These are phyloP conservation scores for Ophiostoma himal-ulmi DNA, from an alignment of 2,329 filamentous ascomycete genomes.

Conservation along the genomic window DNA sequence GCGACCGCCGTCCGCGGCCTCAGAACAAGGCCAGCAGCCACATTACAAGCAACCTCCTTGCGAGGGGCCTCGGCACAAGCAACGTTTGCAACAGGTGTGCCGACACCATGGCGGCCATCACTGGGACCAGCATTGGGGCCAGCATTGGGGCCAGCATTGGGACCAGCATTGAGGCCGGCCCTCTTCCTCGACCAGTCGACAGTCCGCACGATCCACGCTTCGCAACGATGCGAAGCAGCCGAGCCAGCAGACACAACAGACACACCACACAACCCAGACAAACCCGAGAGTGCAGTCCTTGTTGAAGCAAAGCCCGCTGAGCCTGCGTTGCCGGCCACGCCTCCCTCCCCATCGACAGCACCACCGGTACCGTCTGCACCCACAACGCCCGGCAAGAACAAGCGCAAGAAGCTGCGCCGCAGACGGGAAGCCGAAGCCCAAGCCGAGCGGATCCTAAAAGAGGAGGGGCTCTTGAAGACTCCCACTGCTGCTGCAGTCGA, in stretches of 20 bases:
- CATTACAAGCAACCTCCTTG: not conserved
- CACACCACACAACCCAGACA: not conserved
- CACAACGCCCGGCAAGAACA: conserved; percentile 23
- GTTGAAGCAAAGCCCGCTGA: not conserved
- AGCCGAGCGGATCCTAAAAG: conserved; percentile 3
- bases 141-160: not conserved
- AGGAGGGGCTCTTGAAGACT: not conserved
- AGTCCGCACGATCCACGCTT: not conserved
- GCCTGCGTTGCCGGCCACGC: not conserved
- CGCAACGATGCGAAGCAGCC: not conserved
- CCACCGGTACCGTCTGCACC: not conserved
- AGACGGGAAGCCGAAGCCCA: conserved; percentile 14
- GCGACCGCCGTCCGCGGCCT: not conserved
- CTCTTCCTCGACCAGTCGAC: not conserved
- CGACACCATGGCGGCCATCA: not conserved
- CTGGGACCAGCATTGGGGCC: not conserved
- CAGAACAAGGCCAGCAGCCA: not conserved
- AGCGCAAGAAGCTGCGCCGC: conserved; percentile 21
- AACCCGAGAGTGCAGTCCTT: too few relatives aligned
- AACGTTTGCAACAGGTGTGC: not conserved
- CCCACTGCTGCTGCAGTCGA: too few relatives aligned
- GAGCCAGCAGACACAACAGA: not conserved
- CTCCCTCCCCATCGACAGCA: not conserved
- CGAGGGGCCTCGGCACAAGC: not conserved
- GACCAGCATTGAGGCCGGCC: not conserved